phyloP scores from a whole-genome alignment of 2,329 filamentous ascomycete genomes.

The Scolecobasidium constrictum region DNA sequence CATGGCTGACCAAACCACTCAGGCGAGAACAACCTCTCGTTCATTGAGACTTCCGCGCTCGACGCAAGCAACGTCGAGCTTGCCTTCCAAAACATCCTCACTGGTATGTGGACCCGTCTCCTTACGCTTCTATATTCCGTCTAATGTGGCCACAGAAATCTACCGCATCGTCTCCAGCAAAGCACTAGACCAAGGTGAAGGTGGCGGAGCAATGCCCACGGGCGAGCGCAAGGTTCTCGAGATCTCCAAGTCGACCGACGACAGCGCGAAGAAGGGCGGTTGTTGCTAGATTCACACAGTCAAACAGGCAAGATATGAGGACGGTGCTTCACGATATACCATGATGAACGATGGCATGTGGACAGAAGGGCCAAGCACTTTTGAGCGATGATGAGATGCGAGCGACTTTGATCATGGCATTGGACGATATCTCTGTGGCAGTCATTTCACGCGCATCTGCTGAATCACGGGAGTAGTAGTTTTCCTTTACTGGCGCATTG shows the following conservation, averaged over 20 bases:
- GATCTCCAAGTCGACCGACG: slow-evolving; percentile 74
- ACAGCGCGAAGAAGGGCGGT: slow-evolving; percentile 67
- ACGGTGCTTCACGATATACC: too few relatives aligned
- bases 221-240: slow-evolving; percentile 70
- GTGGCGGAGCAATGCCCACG: slow-evolving; percentile 63
- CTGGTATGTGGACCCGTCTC: slow-evolving; percentile 52
- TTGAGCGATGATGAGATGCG: too few relatives aligned
- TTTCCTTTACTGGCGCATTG: too few relatives aligned
- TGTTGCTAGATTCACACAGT: slow-evolving; percentile 64
- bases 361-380: too few relatives aligned
- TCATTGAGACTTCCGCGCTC: slow-evolving; percentile 97
- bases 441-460: too few relatives aligned
- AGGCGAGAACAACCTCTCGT: slow-evolving; percentile 97
- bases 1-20: slow-evolving; percentile 6
- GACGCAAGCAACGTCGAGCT: slow-evolving; percentile 99
- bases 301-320: too few relatives aligned
- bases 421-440: too few relatives aligned
- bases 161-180: slow-evolving; percentile 99
- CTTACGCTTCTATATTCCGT: background rate
- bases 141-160: slow-evolving; percentile 60
- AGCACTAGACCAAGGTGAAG: slow-evolving; percentile 79
- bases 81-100: slow-evolving; percentile 98
- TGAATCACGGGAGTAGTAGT: too few relatives aligned
- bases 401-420: too few relatives aligned
- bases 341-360: too few relatives aligned